Evolutionary conservation across 306 rosid genomes (phyloP).

Genomic region (barrel medic (Medicago truncatula)): MtrunA17r5.0-ANR NC_053044.1:41581501-41582000

Average conservation of each 20-base stretch:
- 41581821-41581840: background rate
- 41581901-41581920: too few species aligned
- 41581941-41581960: background rate
- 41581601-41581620: slow-evolving; percentile 67
- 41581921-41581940: background rate
- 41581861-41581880: background rate
- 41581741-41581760: slow-evolving; percentile 12
- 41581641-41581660: slow-evolving; percentile 67
- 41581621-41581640: slow-evolving; percentile 89
- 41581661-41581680: slow-evolving; percentile 61
- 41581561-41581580: slow-evolving; percentile 67
- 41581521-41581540: slow-evolving; percentile 57
- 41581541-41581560: slow-evolving; percentile 68
- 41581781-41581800: slow-evolving; percentile 17
- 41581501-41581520: slow-evolving; percentile 69
- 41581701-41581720: slow-evolving; percentile 89
- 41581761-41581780: slow-evolving; percentile 33
- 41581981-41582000: background rate
- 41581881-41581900: background rate
- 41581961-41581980: background rate
- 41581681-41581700: slow-evolving; percentile 79
- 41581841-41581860: background rate
- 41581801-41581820: background rate
- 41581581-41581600: slow-evolving; percentile 51
- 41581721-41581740: slow-evolving; percentile 39